Percentiles rank a stretch among this genome's conserved stretches.
Evolutionary conservation across 169 alveolate species (phyloP).

Genomic region (Cryptosporidium sp.): DNA sequence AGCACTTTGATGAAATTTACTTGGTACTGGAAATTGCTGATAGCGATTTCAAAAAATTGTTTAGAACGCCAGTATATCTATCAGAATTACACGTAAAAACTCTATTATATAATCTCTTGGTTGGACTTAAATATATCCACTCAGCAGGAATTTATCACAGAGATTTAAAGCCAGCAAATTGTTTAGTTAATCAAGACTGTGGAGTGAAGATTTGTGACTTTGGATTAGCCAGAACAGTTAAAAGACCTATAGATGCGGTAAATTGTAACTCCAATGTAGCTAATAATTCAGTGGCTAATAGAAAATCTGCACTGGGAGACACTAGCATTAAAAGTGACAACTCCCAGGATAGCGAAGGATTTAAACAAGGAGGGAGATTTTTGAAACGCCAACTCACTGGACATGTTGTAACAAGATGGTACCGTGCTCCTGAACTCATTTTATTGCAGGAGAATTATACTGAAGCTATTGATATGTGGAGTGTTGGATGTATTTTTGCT

Average conservation of each 20-base stretch:
- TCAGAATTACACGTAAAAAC: constrained; percentile 93
- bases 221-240: constrained; percentile 95
- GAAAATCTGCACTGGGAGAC: neutral
- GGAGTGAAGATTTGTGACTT: constrained; percentile 97
- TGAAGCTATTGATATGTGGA: constrained; percentile 98
- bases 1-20: constrained; percentile 93
- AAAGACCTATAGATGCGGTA: constrained; percentile 1
- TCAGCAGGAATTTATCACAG: constrained; percentile 96
- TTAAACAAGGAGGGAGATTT: constrained; percentile 40
- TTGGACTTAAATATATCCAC: constrained; percentile 95
- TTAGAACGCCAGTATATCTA: constrained; percentile 92
- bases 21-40: constrained; percentile 97
- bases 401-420: constrained; percentile 99
- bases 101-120: constrained; percentile 88
- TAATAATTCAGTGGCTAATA: neutral
- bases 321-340: neutral
- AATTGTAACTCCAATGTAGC: neutral
- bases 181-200: constrained; percentile 97
- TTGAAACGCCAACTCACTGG: constrained; percentile 95
- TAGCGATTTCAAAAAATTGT: constrained; percentile 96
- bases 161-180: constrained; percentile 98
- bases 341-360: constrained; percentile 12
- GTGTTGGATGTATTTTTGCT: constrained; percentile 96
- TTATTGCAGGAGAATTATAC: constrained; percentile 96
- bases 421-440: constrained; percentile 99